Evolutionary conservation across 225 moss, liverwort and hornwort genomes (phyloP), one percentile per base, ranked within the genome.

Genomic region (Bryoerythrophyllum caledonicum): DNA sequence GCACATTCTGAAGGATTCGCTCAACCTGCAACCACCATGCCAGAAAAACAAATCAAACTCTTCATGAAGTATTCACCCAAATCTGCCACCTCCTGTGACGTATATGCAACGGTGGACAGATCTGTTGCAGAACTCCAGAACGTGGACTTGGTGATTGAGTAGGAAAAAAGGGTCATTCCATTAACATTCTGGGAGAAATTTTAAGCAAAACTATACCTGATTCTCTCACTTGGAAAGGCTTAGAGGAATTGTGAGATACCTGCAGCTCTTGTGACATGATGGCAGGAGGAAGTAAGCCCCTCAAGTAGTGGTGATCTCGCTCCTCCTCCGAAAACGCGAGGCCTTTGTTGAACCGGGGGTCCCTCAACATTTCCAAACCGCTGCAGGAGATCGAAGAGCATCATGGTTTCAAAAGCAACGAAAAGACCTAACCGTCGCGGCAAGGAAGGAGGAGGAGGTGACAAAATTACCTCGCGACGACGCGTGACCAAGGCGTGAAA

Each of bases 301-400:
- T 74, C 21, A 93, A 71, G 70, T 89, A 89, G 73, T 91, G 91
- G 17, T 67, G 79, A 82, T 89, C 86, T 40, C 89, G 84, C 53
- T 93, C 93, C n/a, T 66, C 81, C 4, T 87, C 81, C 20, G 85
- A 74, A 72, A 91, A 93, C 27, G 89, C 91, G 65, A 86, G 67
- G 21, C 89, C 93, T 59, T 93, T 91, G 71, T 93, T 93, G 49
- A 63, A 91, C 46, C 80, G 79, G 24, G 91, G 91, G 75, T 91
- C 87, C 49, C 93, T 79, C 76, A 93, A 57, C 55, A 93, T 81
- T 65, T 89, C 89, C 48, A 72, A 74, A 52, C 93, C 93, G 88
- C 91, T 93, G 87, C 55, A 21, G 55, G 23, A 64, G 69, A 62
- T 23, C 6, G 5, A 38, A 21, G 0, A 55, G 51, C 61, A 68